These are phyloP conservation scores for Volvox africanus DNA, from an alignment of 139 green algal species.

Conservation along the genomic window DNA sequence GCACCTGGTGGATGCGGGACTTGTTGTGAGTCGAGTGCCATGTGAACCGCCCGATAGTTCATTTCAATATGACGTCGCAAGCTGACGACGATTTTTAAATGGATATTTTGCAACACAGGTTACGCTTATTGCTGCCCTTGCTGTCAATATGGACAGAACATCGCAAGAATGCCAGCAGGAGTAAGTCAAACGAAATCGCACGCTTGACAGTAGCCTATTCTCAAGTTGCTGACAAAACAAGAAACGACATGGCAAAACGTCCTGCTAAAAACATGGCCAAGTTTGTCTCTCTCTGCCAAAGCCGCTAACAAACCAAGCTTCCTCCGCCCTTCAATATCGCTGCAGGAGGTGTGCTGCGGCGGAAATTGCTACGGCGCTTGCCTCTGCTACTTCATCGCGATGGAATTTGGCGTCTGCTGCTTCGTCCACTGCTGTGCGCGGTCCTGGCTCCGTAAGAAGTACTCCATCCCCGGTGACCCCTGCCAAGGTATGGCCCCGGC, in stretches of 20 bases:
- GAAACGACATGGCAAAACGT: no score
- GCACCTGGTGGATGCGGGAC: slow-evolving; percentile 1
- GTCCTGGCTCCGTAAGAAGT: not conserved
- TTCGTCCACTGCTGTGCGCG: not conserved
- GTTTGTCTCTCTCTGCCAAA: not conserved
- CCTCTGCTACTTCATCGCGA: slow-evolving; percentile 9
- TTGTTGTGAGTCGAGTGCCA: slow-evolving; percentile 17
- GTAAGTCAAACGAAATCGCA: not conserved
- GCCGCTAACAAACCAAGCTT: not conserved
- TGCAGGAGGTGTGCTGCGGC: slow-evolving; percentile 21
- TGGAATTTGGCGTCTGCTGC: not conserved
- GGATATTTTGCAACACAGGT: not conserved
- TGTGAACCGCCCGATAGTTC: not conserved
- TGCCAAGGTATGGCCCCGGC: not conserved
- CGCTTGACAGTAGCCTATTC: no score
- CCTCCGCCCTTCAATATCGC: not conserved
- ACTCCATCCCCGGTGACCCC: not conserved
- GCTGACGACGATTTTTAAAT: not conserved
- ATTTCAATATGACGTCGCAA: not conserved
- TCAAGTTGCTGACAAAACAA: no score
- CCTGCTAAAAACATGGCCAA: no score
- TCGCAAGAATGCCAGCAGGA: not conserved
- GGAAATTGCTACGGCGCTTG: slow-evolving; percentile 18
- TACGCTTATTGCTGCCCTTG: not conserved
- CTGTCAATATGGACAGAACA: slow-evolving; percentile 36